Conservation (phyloP, 306 rosid species). For the Vigna nakashimae region DNA sequence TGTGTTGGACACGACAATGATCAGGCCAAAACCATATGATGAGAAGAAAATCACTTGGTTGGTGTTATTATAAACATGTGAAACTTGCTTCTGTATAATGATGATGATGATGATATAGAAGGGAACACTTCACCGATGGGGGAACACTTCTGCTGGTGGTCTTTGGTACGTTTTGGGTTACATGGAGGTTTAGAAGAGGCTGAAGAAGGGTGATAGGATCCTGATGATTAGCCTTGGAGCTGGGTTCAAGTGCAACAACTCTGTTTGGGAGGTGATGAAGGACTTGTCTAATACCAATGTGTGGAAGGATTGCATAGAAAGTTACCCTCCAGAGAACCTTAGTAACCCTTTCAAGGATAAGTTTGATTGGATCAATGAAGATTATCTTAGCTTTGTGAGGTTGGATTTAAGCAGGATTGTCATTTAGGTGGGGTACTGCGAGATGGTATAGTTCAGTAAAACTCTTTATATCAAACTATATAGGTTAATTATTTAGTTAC, state of each 20-base stretch:
- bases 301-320: conserved; percentile 68
- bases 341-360: conserved; percentile 71
- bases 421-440: not conserved
- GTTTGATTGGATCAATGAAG: conserved; percentile 76
- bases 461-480: conserved; percentile 6
- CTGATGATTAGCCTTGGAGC: no score
- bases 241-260: no score
- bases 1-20: conserved; percentile 5
- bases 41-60: conserved; percentile 32
- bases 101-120: conserved; percentile 24
- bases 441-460: no score
- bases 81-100: conserved; percentile 35
- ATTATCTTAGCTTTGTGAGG: conserved; percentile 66
- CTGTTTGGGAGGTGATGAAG: no score
- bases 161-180: conserved; percentile 90
- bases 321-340: conserved; percentile 59
- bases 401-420: conserved; percentile 47
- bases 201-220: no score
- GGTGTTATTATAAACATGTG: conserved; percentile 27
- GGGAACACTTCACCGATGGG: conserved; percentile 62
- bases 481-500: conserved; percentile 2
- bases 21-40: not conserved
- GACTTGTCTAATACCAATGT: conserved; percentile 67
- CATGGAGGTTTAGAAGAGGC: conserved; percentile 74
- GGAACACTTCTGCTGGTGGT: conserved; percentile 88